Base-by-base conservation (phyloP, 2,329 filamentous ascomycete species). In the Fonsecaea multimorphosa region DNA sequence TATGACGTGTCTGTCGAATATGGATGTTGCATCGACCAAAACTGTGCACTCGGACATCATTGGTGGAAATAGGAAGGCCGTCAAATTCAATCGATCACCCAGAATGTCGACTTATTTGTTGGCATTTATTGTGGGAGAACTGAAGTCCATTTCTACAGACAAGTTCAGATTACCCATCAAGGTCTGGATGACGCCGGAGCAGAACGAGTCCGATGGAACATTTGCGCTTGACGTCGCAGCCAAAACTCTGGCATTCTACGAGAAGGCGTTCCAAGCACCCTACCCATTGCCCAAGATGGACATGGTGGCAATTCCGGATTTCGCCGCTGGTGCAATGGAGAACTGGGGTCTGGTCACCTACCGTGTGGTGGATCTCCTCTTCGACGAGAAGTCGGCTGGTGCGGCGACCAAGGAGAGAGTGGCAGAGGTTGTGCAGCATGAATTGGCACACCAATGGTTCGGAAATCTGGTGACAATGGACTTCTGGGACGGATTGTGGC, bases 281-380 rank as follows among this genome's bases (percentile, higher is more conserved):
- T 97, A 95, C 76, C 92, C 92, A 6, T 82, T 96, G 49, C 92
- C 92, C 59, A 96, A 96, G 85, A 95, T 96, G 91, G 92, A 96
- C 79, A 95, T 96, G 90, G 89, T 96, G 72, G 93, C 94, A 52
- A 93, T 98, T 75, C 94, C 94, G 16, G 94, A 98, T 77, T 98
- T 98, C 77, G 92, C 92, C 58, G 92, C 93, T 56, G 94, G 94
- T 68, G 94, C 93, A 66, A 97, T 98, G 93, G 93, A 98, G 84
- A 98, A 98, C 78, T 98, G 94, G 94, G 94, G 94, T 76, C 83
- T 98, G 59, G 88, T 98, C 72, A 98, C 94, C 6, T 98, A 97
- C 81, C 90, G 94, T 70, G 91, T 96, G 24, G 93, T 97, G 36
- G 92, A 96, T 75, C 79, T 98, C 54, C 85, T 98, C 65, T 87